Conservation (phyloP, 768 basidiomycete species). For the Kwoniella sp. region DNA sequence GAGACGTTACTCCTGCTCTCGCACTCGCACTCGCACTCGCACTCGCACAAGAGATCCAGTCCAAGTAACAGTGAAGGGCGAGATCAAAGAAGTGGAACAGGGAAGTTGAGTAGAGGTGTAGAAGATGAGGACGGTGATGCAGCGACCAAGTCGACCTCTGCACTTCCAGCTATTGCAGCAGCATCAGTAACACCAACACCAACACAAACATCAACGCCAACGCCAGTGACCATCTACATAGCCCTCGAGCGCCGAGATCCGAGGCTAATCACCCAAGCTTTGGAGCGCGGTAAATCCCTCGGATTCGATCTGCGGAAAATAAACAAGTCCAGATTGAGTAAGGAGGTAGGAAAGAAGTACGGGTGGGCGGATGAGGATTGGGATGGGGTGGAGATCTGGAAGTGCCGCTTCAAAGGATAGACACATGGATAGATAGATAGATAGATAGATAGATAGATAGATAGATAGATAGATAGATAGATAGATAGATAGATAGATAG, state of each 20-base stretch:
- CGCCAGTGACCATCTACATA: conserved; percentile 63
- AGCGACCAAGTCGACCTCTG: background rate
- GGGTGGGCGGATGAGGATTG: conserved; percentile 72
- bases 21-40: conserved; percentile 2
- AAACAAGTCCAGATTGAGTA: conserved; percentile 64
- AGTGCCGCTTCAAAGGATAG: conserved; percentile 37
- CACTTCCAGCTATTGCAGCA: background rate
- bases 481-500: too few species aligned
- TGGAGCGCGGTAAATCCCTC: conserved; percentile 63
- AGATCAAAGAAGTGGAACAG: too few species aligned
- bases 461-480: too few species aligned
- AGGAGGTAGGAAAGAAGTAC: conserved; percentile 65
- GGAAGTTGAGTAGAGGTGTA: too few species aligned
- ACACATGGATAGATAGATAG: background rate
- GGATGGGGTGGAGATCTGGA: conserved; percentile 83
- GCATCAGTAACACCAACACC: background rate
- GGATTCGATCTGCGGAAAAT: conserved; percentile 66
- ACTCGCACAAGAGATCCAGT: too few species aligned
- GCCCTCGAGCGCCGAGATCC: conserved; percentile 81
- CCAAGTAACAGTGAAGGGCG: background rate
- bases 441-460: too few species aligned
- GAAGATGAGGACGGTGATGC: background rate
- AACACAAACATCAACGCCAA: background rate
- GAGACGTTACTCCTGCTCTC: conserved; percentile 67
- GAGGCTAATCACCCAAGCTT: conserved; percentile 63